Evolutionary conservation across 2,329 filamentous ascomycete species (phyloP).

Genomic region (Aureobasidium subglaciale): DNA sequence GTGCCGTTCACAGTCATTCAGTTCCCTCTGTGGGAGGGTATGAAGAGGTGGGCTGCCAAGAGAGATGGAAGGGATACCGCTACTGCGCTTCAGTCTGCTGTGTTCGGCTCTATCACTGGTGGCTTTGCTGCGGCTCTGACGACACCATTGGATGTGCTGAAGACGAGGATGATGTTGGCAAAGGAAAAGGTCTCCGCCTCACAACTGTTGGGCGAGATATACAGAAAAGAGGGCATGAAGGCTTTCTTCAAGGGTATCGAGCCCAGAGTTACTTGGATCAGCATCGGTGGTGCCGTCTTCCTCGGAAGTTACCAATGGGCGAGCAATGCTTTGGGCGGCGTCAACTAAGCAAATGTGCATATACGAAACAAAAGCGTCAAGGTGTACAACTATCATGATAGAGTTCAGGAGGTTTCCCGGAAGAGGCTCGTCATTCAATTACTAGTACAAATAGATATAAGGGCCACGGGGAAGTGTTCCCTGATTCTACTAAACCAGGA

Average conservation of each 20-base stretch:
- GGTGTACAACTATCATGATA: background rate
- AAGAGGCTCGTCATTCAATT: too few species aligned
- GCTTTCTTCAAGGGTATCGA: constrained; percentile 72
- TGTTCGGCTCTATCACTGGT: constrained; percentile 78
- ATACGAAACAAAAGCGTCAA: background rate
- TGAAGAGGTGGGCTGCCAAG: constrained; percentile 64
- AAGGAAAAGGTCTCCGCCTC: constrained; percentile 56
- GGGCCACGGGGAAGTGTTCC: too few species aligned
- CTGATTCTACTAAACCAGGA: too few species aligned
- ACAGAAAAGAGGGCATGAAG: constrained; percentile 54
- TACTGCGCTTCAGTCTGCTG: constrained; percentile 67
- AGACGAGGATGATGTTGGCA: constrained; percentile 92
- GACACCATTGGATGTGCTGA: constrained; percentile 90
- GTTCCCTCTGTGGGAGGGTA: constrained; percentile 91
- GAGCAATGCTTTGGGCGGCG: constrained; percentile 61
- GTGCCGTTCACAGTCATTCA: constrained; percentile 97
- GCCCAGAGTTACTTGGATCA: constrained; percentile 89
- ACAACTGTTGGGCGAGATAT: constrained; percentile 57
- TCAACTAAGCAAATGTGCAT: background rate
- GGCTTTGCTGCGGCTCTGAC: constrained; percentile 81
- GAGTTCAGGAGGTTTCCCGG: too few species aligned
- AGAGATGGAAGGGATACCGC: constrained; percentile 43
- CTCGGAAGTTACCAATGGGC: constrained; percentile 88
- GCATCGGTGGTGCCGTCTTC: constrained; percentile 88
- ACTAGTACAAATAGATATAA: too few species aligned